Evolutionary conservation across 495 filamentous ascomycete species (phyloP).

Genomic region (Hypoxylon crocopeplum): DNA sequence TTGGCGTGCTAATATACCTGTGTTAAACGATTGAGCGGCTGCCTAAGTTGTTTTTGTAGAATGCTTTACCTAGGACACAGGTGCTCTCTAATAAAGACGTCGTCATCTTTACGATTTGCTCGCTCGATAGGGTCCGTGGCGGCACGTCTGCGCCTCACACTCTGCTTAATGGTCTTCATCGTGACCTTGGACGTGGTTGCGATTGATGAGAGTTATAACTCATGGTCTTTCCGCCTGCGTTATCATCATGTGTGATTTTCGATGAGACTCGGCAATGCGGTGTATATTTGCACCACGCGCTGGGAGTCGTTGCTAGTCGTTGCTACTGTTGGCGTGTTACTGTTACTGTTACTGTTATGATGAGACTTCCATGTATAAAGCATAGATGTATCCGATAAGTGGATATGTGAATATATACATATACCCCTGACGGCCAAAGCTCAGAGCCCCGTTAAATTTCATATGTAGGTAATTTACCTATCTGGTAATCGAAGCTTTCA

Average conservation of each 20-base stretch:
- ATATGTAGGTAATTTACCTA: neutral
- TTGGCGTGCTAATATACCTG: constrained; percentile 19
- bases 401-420: neutral
- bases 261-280: neutral
- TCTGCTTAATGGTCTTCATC: constrained; percentile 20
- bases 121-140: constrained; percentile 49
- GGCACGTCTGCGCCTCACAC: constrained; percentile 41
- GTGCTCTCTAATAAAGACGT: constrained; percentile 53
- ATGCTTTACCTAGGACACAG: constrained; percentile 47
- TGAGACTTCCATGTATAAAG: neutral
- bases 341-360: too few relatives aligned
- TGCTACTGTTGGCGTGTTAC: too few relatives aligned
- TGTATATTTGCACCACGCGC: too few relatives aligned
- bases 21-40: constrained; percentile 4
- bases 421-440: neutral
- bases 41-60: neutral
- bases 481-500: too few relatives aligned
- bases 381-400: neutral
- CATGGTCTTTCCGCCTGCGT: neutral
- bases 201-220: neutral
- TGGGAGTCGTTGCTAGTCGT: too few relatives aligned
- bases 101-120: constrained; percentile 53
- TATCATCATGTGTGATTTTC: constrained; percentile 6
- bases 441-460: neutral
- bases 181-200: neutral